A percentile compares a stretch with the other conserved stretches of the same genome.
phyloP scores from a whole-genome alignment of 495 filamentous ascomycete genomes.

The Penicillium alfredii region DNA sequence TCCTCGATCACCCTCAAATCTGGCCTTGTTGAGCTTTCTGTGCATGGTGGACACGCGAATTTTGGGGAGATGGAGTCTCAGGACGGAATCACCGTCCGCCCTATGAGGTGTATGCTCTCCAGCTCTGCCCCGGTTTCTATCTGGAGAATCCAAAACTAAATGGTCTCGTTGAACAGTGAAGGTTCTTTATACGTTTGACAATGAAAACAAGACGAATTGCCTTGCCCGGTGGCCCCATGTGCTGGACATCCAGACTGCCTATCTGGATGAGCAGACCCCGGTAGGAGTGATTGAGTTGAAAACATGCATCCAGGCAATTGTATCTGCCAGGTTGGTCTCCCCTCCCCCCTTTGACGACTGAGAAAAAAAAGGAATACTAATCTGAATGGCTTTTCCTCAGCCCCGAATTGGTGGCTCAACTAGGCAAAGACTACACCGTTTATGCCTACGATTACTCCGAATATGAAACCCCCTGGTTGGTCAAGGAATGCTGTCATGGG shows the following conservation, averaged over 20 bases:
- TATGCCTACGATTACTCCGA: conserved; percentile 98
- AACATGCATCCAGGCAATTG: conserved; percentile 84
- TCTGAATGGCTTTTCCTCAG: conserved; percentile 41
- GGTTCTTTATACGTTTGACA: conserved; percentile 94
- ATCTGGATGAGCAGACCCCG: conserved; percentile 66
- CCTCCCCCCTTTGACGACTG: conserved; percentile 1
- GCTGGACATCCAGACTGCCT: conserved; percentile 71
- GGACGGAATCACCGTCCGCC: conserved; percentile 48
- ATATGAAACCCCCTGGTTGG: conserved; percentile 88
- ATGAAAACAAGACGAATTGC: conserved; percentile 82
- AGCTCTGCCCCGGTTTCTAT: background rate
- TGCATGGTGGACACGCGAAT: conserved; percentile 27
- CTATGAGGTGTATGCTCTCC: conserved; percentile 46
- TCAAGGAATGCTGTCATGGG: conserved; percentile 92
- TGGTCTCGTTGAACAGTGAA: conserved; percentile 63
- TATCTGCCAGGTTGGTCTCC: conserved; percentile 53
- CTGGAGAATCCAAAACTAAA: conserved; percentile 14
- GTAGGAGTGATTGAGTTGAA: conserved; percentile 89
- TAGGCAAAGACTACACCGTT: conserved; percentile 88
- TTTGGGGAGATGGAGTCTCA: conserved; percentile 44
- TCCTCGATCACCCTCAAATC: background rate
- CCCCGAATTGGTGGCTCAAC: conserved; percentile 78
- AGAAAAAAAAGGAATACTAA: conserved; percentile 13
- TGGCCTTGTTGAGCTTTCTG: conserved; percentile 7
- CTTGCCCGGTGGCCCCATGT: conserved; percentile 82